Percentiles rank a stretch among this genome's conserved stretches.
phyloP scores from a whole-genome alignment of 345 rosid species.

The Geranium brycei region DNA sequence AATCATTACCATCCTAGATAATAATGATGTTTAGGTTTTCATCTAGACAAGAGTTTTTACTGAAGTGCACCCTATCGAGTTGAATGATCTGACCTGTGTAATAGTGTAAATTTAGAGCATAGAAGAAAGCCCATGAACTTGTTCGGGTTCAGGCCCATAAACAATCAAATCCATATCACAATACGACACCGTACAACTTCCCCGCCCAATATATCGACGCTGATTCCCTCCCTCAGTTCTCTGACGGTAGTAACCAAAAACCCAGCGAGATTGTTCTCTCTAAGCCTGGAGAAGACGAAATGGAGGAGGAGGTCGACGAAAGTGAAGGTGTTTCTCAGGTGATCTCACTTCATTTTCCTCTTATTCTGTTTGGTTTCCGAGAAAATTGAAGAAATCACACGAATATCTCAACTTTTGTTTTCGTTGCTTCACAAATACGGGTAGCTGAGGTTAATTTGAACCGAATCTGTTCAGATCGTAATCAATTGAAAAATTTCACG shows the following conservation, averaged over 20 bases:
- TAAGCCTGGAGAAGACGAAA: not conserved
- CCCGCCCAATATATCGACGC: not conserved
- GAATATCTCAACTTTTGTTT: not conserved
- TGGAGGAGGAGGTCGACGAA: constrained; percentile 53
- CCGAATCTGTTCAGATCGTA: not conserved
- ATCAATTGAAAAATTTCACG: not conserved
- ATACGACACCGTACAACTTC: not conserved
- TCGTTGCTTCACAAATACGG: not conserved
- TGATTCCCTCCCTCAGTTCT: not conserved
- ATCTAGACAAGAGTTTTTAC: no score
- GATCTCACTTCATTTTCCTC: not conserved
- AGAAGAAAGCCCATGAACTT: no score
- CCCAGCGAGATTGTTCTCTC: not conserved
- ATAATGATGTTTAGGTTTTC: no score
- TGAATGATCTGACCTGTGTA: no score
- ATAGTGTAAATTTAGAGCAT: no score
- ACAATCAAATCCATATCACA: not conserved
- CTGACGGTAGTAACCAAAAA: not conserved
- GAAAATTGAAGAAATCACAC: constrained; percentile 9
- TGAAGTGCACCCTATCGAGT: no score
- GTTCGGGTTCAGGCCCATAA: no score
- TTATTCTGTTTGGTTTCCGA: constrained; percentile 15
- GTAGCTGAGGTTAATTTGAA: not conserved
- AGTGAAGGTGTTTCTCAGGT: constrained; percentile 58
- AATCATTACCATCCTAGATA: no score